Base-by-base conservation (phyloP, 176 grass and related monocot genomes). In the Themeda triandra region DNA sequence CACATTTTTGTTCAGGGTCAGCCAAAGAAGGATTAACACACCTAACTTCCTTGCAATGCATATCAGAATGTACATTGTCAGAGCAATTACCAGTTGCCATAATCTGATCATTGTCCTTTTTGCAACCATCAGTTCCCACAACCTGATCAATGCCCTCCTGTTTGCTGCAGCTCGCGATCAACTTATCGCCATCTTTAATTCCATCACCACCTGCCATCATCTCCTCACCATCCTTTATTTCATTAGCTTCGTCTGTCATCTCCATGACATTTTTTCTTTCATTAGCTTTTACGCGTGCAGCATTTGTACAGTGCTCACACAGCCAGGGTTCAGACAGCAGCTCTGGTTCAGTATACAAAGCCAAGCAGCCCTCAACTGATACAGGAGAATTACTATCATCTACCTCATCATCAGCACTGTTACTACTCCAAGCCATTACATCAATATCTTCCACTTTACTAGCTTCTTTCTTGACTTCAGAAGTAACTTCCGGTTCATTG, bases 351-450 rank as follows among this genome's bases (percentile, higher is more conserved):
- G 97, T 99, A 81, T 92, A 99, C 77, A 94, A 85, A 69, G 78
- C 44, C 72, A 99, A 90, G 76, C 97, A 99, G 71, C 97, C 89
- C 48, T 90, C 88, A 37, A 99, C 87, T 66, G 97, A 96, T 80
- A 94, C 72, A 13, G 86, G 86, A 63, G 86, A 77, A 91, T 88
- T 85, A 35, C 83, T 86, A 85, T 99, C 83, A 80, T 95, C 91
- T 82, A 95, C 96, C 86, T 95, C 95, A 74, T 95, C 90, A 41
- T 91, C 83, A 88, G 72, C 78, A 66, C 73, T 89, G 73, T 86
- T 94, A 66, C 84, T 91, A 73, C 86, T 88, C 93, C 93, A 98
- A 60, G 86, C 85, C 72, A 91, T 89, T 46, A 90, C 86, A 89
- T 93, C 86, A 83, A 86, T 91, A 75, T 92, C 89, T 86, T 91